Evolutionary conservation across 2,329 filamentous ascomycete genomes (phyloP), one percentile per base, ranked within the genome.

Genomic region (Didymella lethalis): DNA sequence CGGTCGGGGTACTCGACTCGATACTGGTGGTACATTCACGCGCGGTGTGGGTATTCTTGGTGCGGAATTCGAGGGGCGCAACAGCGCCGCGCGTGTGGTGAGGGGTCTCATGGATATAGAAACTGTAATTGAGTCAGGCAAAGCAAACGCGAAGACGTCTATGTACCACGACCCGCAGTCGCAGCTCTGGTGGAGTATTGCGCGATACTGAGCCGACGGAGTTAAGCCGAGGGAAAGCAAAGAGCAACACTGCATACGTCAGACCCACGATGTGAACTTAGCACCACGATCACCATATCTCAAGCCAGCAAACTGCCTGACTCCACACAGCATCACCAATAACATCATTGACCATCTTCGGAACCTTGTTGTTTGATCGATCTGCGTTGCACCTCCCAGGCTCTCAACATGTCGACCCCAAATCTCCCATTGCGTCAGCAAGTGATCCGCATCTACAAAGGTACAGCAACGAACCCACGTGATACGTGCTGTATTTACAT

Each of bases 391-490:
- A 32, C 14, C 36, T 10, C 11, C 8, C 8, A 7, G 7, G 18
- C 38, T 23, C 38, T 23, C 38, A n/a, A 20, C 11, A 41, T 41
- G 38, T 23, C 38, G 7, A 2, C 38, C 6, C 5, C 38, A 41
- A 41, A 14, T 7, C n/a, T 25, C 11, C 79, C 85, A 60, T 83
- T 97, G 28, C 87, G 92, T 54, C 83, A 86, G 59, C 87, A 95
- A 74, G 93, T 97, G 45, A 90, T 97, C 64, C 84, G 85, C 36
- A 86, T 97, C 59, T 97, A 97, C 82, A 97, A 97, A 87, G 91
- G 92, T 92, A 73, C 14, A 63, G 12, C 7, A 20, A 18, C n/a
- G 3, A n/a, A 12, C 7, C 7, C 36, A 20, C 36, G 10, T 8
- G 4, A 7, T 20, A 40, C 10, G n/a, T 7, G 18, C 18, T n/a